Evolutionary conservation across 1,284 basidiomycete species (phyloP).

Genomic region (Heterobasidion annosum): DNA sequence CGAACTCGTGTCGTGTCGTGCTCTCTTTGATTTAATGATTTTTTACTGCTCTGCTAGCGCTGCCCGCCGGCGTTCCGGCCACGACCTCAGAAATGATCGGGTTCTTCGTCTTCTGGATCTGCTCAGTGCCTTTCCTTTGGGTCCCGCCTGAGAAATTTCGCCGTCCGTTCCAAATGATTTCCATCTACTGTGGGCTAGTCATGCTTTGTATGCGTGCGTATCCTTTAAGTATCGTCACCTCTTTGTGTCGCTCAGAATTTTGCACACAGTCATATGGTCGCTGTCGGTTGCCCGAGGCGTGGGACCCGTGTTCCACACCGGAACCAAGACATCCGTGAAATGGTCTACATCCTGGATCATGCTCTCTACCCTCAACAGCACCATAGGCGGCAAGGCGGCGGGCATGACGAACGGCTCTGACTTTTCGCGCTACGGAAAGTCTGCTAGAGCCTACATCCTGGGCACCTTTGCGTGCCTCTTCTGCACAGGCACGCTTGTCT

Average conservation of each 20-base stretch:
- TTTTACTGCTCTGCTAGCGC: background rate
- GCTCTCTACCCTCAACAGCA: constrained; percentile 8
- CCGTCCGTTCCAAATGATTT: constrained; percentile 10
- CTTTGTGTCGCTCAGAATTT: background rate
- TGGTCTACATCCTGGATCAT: constrained; percentile 10
- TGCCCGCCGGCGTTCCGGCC: constrained; percentile 9
- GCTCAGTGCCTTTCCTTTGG: constrained; percentile 11
- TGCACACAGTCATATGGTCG: constrained; percentile 9
- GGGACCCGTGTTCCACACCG: constrained; percentile 9
- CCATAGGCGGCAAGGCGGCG: constrained; percentile 9
- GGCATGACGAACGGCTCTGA: constrained; percentile 13
- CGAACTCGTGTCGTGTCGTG: background rate
- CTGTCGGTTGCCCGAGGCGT: constrained; percentile 10
- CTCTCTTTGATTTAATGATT: background rate
- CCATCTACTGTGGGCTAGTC: constrained; percentile 8
- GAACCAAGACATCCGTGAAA: constrained; percentile 1
- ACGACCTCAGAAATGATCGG: constrained; percentile 11
- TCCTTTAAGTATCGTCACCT: background rate
- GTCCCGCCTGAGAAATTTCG: constrained; percentile 13
- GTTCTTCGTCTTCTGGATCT: constrained; percentile 12
- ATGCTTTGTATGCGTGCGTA: constrained; percentile 12
- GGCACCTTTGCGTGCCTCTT: constrained; percentile 3
- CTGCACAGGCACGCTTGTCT: constrained; percentile 10
- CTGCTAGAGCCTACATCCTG: background rate
- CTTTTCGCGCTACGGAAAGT: constrained; percentile 11